Percentiles rank a stretch among this genome's conserved stretches.
Conservation (phyloP, 768 basidiomycete genomes). For the Clitopilus hobsonii region DNA sequence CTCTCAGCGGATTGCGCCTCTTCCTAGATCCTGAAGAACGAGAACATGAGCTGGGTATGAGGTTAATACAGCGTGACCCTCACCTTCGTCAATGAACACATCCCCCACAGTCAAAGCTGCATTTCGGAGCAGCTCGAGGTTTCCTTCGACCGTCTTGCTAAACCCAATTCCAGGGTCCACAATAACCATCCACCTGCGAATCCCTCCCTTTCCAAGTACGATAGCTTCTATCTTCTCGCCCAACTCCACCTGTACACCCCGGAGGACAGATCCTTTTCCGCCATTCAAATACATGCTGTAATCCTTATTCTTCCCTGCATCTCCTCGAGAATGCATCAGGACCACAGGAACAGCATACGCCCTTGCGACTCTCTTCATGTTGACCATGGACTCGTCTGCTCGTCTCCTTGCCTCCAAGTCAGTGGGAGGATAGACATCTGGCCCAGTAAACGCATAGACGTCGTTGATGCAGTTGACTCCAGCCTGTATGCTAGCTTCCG, state of each 20-base stretch:
- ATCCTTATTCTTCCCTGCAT: slow-evolving; percentile 71
- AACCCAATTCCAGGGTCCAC: not conserved
- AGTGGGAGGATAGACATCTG: slow-evolving; percentile 31
- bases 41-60: not conserved
- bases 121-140: not conserved
- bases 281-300: slow-evolving; percentile 44
- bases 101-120: not conserved
- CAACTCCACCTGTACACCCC: slow-evolving; percentile 41
- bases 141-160: slow-evolving; percentile 2
- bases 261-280: slow-evolving; percentile 44
- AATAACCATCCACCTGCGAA: slow-evolving; percentile 1
- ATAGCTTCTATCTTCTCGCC: not conserved
- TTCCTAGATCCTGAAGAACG: not conserved
- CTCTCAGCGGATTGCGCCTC: slow-evolving; percentile 1
- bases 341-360: slow-evolving; percentile 73
- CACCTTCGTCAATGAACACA: not conserved
- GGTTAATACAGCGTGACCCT: not conserved
- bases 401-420: slow-evolving; percentile 23
- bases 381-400: slow-evolving; percentile 34
- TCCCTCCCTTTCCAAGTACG: not conserved
- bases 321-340: slow-evolving; percentile 92
- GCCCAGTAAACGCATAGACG: slow-evolving; percentile 76
- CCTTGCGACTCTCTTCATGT: slow-evolving; percentile 66
- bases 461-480: slow-evolving; percentile 96
- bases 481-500: slow-evolving; percentile 64